Base-by-base conservation (phyloP, 1,284 basidiomycete species). In the Naganishia cerealis region DNA sequence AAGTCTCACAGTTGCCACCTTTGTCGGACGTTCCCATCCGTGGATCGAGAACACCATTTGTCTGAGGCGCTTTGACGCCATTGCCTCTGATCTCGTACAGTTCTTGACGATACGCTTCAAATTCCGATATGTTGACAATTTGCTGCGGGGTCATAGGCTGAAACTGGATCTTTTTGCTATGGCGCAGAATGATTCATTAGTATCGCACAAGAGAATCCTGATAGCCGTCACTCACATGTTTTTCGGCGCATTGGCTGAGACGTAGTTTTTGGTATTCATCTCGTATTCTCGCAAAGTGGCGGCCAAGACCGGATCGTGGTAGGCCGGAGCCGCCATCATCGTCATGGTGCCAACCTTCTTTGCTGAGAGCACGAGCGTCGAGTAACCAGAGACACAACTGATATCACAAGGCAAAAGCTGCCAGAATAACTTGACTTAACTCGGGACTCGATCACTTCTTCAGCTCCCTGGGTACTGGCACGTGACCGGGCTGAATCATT, bases 1-100 rank as follows among this genome's bases (percentile, higher is more conserved):
- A 99, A 0, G 96, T 99, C 79, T 95, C 90, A 81, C 96, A 99
- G 72, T 88, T 90, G 12, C 90, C 87, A 71, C 85, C 87, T 83
- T 99, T 99, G 78, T 97, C 94, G 53, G 92, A 93, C 1, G 95
- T 95, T 55, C 96, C 96, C 93, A 97, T 84, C 72, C 94, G 86
- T 46, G 90, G 84, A 80, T 98, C 94, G 29, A 98, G 83, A 0
- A 95, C 91, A 65, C 94, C 94, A 82, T 93, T 87, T 73, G 88
- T 90, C n/a, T 92, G 91, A 0, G 93, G 94, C 1, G 88, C 82
- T 69, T 80, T 80, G 62, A 68, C 70, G 36, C 77, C 80, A 76
- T 80, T 76, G 66, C 78, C 80, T 65, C 63, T 90, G 65, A 79
- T 76, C 65, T 76, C 91, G 80, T 96, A 97, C 63, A 97, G 82